Evolutionary conservation across 2,329 filamentous ascomycete species (phyloP), one percentile per base, ranked within the genome.

Genomic region (Pestalotiopsis sp.): DNA sequence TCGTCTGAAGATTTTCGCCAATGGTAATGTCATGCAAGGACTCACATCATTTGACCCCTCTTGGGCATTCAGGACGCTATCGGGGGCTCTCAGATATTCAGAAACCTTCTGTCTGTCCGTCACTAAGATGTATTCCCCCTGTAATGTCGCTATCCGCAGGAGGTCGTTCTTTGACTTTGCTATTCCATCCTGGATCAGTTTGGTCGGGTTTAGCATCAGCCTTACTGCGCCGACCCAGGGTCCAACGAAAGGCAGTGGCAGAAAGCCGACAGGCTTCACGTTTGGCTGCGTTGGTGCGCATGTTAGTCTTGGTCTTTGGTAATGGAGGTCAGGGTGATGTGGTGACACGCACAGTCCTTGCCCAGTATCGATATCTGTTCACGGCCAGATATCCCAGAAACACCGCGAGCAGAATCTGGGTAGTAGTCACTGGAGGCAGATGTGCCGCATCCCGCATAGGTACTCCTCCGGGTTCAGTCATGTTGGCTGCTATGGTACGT

Each of bases 21-120:
- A 41, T 11, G 23, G 14, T 25, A 20, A 17, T 64, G 39, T 14
- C 20, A 27, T n/a, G 7, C 45, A n/a, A 61, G 27, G 12, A 7
- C 68, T 52, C 38, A 69, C 68, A 64, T 69, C 68, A 41, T 69
- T 69, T 7, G 68, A 39, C n/a, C 68, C 68, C n/a, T 69, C 68
- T 25, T 69, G 68, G 1, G 58, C 58, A 45, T 66, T 69, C 41
- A 69, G 20, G 4, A 69, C 64, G 31, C 27, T 56, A 23, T 69
- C 68, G 38, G 65, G 68, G 6, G 68, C 68, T 62, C 31, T 61
- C 57, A 69, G 36, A 25, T 69, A 69, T 41, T 69, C 67, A 45
- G 67, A 20, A 17, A 69, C 67, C 56, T 69, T 69, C 27, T 45
- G 6, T 3, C 63, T 63, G 39, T 69, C 67, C 4, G 63, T 66